A percentile compares a stretch with the other conserved stretches of the same genome.
Conservation (phyloP, 176 grass and related monocot genomes). For the Phragmites australis region DNA sequence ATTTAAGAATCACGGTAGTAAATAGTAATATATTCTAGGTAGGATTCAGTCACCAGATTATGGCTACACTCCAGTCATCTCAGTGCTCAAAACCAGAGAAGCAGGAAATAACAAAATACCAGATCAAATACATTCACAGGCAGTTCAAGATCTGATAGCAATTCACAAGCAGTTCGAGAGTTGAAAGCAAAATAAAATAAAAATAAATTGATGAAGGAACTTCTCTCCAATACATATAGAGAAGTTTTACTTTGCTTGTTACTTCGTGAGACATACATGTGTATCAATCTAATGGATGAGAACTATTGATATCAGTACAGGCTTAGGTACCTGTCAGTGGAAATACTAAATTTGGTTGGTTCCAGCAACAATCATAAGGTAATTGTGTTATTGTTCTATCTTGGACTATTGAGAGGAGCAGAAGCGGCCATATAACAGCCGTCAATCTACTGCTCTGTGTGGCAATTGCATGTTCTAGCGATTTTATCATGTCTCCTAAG, state of each 20-base stretch:
- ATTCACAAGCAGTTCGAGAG: neutral
- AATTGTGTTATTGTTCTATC: neutral
- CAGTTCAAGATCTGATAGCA: constrained; percentile 8
- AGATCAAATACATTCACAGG: constrained; percentile 4
- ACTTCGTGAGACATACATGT: neutral
- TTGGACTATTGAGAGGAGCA: neutral
- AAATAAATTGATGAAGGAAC: neutral
- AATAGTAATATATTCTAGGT: neutral
- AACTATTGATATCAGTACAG: neutral
- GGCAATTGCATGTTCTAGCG: neutral
- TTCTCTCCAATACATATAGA: neutral
- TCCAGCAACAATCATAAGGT: neutral
- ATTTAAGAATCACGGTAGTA: constrained; percentile 29
- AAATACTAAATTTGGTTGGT: neutral
- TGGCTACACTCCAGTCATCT: neutral
- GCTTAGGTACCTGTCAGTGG: neutral
- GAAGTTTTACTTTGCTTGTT: neutral
- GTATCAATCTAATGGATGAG: neutral
- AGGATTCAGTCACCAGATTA: neutral
- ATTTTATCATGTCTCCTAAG: too few species aligned
- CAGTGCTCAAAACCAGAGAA: constrained; percentile 15
- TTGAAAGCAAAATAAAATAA: constrained; percentile 12
- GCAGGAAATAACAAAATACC: constrained; percentile 27
- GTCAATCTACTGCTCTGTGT: neutral
- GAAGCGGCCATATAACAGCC: neutral